A percentile compares a stretch with the other conserved stretches of the same genome.
Evolutionary conservation across 768 basidiomycete genomes (phyloP).

Genomic region (Hysterangium stoloniferum): DNA sequence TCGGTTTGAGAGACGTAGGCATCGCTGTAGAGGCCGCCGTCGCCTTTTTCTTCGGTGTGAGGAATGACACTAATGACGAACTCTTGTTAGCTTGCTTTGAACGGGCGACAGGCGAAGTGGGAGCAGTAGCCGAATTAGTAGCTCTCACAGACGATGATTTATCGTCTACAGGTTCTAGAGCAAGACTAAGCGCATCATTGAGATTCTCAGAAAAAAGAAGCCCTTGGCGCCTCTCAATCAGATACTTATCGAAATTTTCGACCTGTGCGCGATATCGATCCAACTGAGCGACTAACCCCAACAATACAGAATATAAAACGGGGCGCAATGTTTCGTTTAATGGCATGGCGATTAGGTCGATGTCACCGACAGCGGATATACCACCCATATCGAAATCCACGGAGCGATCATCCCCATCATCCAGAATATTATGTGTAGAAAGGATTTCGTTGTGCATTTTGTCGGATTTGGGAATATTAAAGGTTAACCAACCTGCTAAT

Average conservation of each 20-base stretch:
- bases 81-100: constrained; percentile 44
- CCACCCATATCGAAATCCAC: constrained; percentile 70
- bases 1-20: constrained; percentile 30
- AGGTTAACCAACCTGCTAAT: constrained; percentile 83
- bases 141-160: constrained; percentile 23
- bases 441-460: constrained; percentile 15
- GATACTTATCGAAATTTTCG: constrained; percentile 74
- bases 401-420: constrained; percentile 71
- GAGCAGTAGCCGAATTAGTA: constrained; percentile 18
- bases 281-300: constrained; percentile 72
- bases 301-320: constrained; percentile 72
- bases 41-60: constrained; percentile 64
- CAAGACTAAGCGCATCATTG: constrained; percentile 76
- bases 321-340: constrained; percentile 70
- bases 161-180: constrained; percentile 51
- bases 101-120: constrained; percentile 27
- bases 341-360: constrained; percentile 53
- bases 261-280: constrained; percentile 71
- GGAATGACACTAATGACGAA: constrained; percentile 57
- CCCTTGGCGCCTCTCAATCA: constrained; percentile 81
- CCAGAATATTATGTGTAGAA: constrained; percentile 19
- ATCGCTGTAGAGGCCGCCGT: constrained; percentile 31
- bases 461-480: constrained; percentile 29
- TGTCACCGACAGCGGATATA: constrained; percentile 44
- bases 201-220: constrained; percentile 88